Conservation (phyloP, 2,329 filamentous ascomycete genomes). For the Colletotrichum tropicale region DNA sequence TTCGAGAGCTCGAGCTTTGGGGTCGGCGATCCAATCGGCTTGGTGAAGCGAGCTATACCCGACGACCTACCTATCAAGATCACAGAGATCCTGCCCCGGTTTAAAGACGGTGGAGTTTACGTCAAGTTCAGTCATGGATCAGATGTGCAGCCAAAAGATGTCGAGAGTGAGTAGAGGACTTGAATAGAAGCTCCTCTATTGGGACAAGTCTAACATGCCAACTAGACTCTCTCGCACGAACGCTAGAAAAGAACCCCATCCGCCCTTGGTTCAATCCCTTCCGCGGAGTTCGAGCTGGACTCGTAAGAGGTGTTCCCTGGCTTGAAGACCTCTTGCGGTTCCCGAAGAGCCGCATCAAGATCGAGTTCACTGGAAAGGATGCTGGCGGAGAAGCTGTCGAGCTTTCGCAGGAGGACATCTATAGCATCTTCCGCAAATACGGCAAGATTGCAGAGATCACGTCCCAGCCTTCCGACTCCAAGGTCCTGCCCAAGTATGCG, state of each 20-base stretch:
- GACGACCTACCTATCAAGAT: constrained; percentile 68
- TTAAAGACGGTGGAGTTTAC: constrained; percentile 93
- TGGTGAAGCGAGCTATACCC: constrained; percentile 68
- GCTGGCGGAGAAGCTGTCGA: constrained; percentile 77
- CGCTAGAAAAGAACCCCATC: constrained; percentile 71
- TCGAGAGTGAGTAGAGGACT: constrained; percentile 41
- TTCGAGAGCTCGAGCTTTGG: constrained; percentile 57
- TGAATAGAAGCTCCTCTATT: accelerated
- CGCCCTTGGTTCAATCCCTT: constrained; percentile 93
- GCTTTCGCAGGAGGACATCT: constrained; percentile 84
- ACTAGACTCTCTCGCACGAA: constrained; percentile 57
- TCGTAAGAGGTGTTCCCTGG: constrained; percentile 89
- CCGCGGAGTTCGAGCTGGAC: constrained; percentile 68
- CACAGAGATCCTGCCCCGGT: constrained; percentile 79
- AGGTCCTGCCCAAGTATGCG: constrained; percentile 80
- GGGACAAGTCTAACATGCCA: background rate
- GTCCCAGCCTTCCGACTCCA: constrained; percentile 84
- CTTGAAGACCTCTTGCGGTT: constrained; percentile 88
- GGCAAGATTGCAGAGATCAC: constrained; percentile 89
- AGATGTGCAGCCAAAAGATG: constrained; percentile 40
- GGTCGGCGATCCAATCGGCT: constrained; percentile 54
- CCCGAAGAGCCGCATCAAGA: constrained; percentile 75
- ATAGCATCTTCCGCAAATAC: constrained; percentile 85
- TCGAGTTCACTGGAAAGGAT: constrained; percentile 81
- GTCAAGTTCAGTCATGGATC: constrained; percentile 75